These are phyloP conservation scores for Galeopsis tetrahit DNA, from an alignment of 257 asterid species.

Conservation along the genomic window DNA sequence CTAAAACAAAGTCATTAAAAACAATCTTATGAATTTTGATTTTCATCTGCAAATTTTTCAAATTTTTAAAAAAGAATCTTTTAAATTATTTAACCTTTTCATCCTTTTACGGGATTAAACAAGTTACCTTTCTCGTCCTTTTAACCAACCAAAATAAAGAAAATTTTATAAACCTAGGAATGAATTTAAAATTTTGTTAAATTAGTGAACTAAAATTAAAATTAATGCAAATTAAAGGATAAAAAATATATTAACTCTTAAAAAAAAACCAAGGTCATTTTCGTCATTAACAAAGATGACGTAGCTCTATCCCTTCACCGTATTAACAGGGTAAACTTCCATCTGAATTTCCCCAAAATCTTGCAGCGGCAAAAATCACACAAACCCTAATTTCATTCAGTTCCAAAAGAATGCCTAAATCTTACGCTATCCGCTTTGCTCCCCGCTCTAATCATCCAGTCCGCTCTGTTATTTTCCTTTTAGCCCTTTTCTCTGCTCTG, in stretches of 20 bases:
- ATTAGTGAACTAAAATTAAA: too few relatives aligned
- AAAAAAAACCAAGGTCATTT: neutral
- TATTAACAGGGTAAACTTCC: neutral
- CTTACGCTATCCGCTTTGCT: neutral
- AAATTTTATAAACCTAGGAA: too few relatives aligned
- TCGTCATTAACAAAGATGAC: neutral
- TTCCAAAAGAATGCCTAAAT: conserved; percentile 29
- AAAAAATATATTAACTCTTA: neutral
- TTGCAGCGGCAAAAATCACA: neutral
- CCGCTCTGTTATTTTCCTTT: conserved; percentile 35
- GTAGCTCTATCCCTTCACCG: neutral
- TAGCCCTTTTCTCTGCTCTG: conserved; percentile 36
- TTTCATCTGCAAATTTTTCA: too few relatives aligned
- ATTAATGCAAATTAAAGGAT: too few relatives aligned
- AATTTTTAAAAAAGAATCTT: too few relatives aligned
- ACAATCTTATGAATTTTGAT: too few relatives aligned
- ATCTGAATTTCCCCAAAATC: conserved; percentile 35
- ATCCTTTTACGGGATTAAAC: too few relatives aligned
- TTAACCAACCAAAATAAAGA: too few relatives aligned
- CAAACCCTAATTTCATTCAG: conserved; percentile 39
- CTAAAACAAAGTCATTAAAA: too few relatives aligned
- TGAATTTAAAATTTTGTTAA: too few relatives aligned
- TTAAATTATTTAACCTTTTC: too few relatives aligned
- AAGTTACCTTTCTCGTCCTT: too few relatives aligned
- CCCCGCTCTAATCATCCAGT: conserved; percentile 26